Evolutionary conservation across 495 filamentous ascomycete genomes (phyloP).

Genomic region (Aspergillus kassunensis): DNA sequence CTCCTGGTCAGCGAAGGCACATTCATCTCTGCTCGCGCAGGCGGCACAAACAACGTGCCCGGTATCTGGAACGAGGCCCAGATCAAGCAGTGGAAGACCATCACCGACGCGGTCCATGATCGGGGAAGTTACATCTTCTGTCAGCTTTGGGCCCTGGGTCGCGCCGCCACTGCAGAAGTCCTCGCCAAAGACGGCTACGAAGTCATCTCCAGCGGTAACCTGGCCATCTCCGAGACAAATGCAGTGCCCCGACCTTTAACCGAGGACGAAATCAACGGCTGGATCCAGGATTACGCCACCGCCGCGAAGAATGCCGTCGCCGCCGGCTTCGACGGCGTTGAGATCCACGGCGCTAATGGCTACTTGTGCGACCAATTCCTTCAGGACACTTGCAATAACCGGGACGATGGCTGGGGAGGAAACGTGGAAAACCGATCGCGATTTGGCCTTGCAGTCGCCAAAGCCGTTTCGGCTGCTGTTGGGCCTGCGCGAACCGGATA

Average conservation of each 20-base stretch:
- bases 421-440: constrained; percentile 61
- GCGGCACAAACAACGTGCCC: constrained; percentile 31
- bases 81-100: constrained; percentile 44
- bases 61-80: background rate
- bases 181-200: constrained; percentile 23
- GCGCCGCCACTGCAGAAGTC: constrained; percentile 43
- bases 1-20: constrained; percentile 58
- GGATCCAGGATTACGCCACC: too few relatives aligned
- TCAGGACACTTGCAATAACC: constrained; percentile 55
- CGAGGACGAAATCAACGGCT: too few relatives aligned
- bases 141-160: constrained; percentile 66
- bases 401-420: constrained; percentile 64
- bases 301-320: constrained; percentile 43
- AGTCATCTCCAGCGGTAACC: constrained; percentile 32
- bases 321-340: constrained; percentile 75
- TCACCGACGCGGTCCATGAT: constrained; percentile 61
- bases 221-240: constrained; percentile 18
- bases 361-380: constrained; percentile 73
- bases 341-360: constrained; percentile 72
- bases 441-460: constrained; percentile 57
- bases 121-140: constrained; percentile 56
- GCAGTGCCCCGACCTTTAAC: background rate
- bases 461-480: constrained; percentile 57
- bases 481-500: constrained; percentile 55
- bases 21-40: constrained; percentile 50